Conservation (phyloP, 345 rosid genomes). For the Arabidopsis suecica region DNA sequence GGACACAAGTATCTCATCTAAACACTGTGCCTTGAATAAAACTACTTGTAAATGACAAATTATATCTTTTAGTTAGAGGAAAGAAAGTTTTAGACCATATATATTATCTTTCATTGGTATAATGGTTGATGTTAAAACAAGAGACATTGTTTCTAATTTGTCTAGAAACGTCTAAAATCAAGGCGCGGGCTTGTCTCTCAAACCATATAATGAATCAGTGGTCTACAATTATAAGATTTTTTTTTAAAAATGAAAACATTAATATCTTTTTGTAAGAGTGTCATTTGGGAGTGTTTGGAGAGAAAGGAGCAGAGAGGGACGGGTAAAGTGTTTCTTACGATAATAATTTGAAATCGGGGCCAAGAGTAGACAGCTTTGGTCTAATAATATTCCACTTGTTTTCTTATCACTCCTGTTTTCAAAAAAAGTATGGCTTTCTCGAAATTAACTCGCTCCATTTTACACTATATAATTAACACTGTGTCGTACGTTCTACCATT, state of each 20-base stretch:
- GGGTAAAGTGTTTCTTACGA: slow-evolving; percentile 41
- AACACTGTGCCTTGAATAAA: background rate
- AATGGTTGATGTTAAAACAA: slow-evolving; percentile 13
- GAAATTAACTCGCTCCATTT: slow-evolving; percentile 9
- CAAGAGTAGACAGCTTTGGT: slow-evolving; percentile 42
- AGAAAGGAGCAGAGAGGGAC: slow-evolving; percentile 45
- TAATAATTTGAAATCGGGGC: slow-evolving; percentile 27
- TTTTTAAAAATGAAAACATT: slow-evolving; percentile 10
- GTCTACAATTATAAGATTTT: slow-evolving; percentile 7
- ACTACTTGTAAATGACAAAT: background rate
- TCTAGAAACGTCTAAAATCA: slow-evolving; percentile 22
- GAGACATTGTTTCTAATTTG: slow-evolving; percentile 25
- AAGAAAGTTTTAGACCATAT: background rate
- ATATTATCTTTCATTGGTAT: background rate
- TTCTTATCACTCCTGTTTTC: slow-evolving; percentile 4
- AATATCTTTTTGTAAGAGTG: background rate
- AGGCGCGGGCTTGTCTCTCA: slow-evolving; percentile 42
- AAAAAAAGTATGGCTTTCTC: slow-evolving; percentile 26
- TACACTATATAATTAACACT: background rate
- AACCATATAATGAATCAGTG: slow-evolving; percentile 19
- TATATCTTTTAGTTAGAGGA: background rate
- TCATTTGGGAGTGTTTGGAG: slow-evolving; percentile 33
- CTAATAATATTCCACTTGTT: slow-evolving; percentile 43
- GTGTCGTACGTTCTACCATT: slow-evolving; percentile 19
- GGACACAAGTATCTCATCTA: slow-evolving; percentile 8